Percentiles rank a stretch among this genome's conserved stretches.
phyloP scores from a whole-genome alignment of 768 basidiomycete genomes.

The Boletus bicolor region DNA sequence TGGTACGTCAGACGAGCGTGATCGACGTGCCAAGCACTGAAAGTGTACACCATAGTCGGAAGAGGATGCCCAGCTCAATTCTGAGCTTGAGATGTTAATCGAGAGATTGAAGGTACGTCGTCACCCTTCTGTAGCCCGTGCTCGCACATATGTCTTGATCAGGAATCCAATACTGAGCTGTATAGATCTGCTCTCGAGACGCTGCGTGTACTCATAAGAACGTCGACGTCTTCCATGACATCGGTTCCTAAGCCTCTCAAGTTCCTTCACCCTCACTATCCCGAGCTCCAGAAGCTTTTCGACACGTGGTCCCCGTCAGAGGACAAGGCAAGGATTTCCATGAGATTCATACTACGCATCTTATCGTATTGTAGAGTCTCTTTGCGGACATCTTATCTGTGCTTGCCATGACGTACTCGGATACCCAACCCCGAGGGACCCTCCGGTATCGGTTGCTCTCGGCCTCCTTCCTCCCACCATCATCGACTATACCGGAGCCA shows the following conservation, averaged over 20 bases:
- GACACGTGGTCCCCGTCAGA: slow-evolving; percentile 77
- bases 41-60: slow-evolving; percentile 60
- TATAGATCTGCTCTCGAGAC: slow-evolving; percentile 92
- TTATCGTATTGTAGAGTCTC: slow-evolving; percentile 56
- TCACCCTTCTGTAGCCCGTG: neutral
- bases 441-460: slow-evolving; percentile 89
- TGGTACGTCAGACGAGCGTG: slow-evolving; percentile 53
- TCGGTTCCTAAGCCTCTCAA: slow-evolving; percentile 98
- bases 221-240: slow-evolving; percentile 98
- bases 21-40: slow-evolving; percentile 12
- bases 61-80: slow-evolving; percentile 90
- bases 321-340: slow-evolving; percentile 47
- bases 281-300: slow-evolving; percentile 78
- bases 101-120: slow-evolving; percentile 80
- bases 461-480: slow-evolving; percentile 59
- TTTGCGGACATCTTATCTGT: slow-evolving; percentile 98
- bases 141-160: slow-evolving; percentile 17
- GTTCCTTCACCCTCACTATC: slow-evolving; percentile 94
- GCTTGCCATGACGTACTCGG: slow-evolving; percentile 99
- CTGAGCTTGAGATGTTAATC: slow-evolving; percentile 94
- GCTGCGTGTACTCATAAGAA: slow-evolving; percentile 87
- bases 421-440: slow-evolving; percentile 94
- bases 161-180: slow-evolving; percentile 87
- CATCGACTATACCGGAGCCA: slow-evolving; percentile 75
- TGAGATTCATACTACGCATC: neutral